Evolutionary conservation across 2,329 filamentous ascomycete genomes (phyloP), one percentile per base, ranked within the genome.

Genomic region (Decorospora gaudefroyi): DNA sequence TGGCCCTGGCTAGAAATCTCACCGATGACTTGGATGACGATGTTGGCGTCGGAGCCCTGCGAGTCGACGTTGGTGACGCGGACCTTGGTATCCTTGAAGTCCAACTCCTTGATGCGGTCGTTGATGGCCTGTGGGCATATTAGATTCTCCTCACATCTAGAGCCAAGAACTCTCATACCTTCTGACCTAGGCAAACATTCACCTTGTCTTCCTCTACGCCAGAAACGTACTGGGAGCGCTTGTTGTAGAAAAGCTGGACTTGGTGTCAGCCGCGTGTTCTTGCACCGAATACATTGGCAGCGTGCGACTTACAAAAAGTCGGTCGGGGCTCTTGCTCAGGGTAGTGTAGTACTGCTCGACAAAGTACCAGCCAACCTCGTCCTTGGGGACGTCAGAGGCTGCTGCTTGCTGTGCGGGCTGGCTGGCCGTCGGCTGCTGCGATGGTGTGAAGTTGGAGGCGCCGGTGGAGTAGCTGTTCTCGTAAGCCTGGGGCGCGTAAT

Each of bases 331-430:
- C 75, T 92, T 91, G 83, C 91, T 96, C 68, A 99, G 77, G 51
- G 90, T 99, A 61, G 89, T 97, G 77, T 99, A 99, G 80, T 96
- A 99, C 74, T 96, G 90, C 81, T 97, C 91, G 46, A 99, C 93
- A 62, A 99, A 99, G 77, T 92, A 97, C 93, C 93, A 99, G 73
- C 90, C 93, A 59, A 99, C 90, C 77, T 97, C 90, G 71, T 96
- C 90, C 78, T 96, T 96, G 62, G 76, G 77, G 52, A 83, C 80
- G 29, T 78, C 75, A 16, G 64, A 59, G 17, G 64, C 58, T 21
- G 63, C 38, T 15, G 60, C 57, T 57, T 57, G 57, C 56, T 53
- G 59, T 49, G 53, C 50, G 17, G 57, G 47, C 51, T 66, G 64
- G 51, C 52, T 57, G 51, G 63, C 37, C 10, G 58, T 44, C 15